Evolutionary conservation across 169 alveolate species (phyloP).

Genomic region (Cryptosporidium ryanae): DNA sequence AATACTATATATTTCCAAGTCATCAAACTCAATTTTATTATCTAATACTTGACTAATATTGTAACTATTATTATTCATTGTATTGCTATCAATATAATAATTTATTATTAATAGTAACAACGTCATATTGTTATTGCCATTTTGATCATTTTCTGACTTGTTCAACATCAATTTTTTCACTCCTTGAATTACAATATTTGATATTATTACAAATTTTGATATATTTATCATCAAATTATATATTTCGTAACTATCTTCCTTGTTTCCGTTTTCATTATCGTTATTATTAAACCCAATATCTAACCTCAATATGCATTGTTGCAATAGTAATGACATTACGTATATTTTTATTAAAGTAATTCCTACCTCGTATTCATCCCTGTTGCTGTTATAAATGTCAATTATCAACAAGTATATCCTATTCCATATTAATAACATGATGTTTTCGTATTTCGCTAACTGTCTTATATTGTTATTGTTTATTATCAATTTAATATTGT

Average conservation of each 20-base stretch:
- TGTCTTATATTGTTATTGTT: background rate
- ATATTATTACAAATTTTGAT: conserved; percentile 27
- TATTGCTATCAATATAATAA: background rate
- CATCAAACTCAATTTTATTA: background rate
- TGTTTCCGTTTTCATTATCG: background rate
- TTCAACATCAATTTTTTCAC: background rate
- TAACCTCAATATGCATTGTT: background rate
- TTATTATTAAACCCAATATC: background rate
- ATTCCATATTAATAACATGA: conserved; percentile 11
- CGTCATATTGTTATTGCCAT: background rate
- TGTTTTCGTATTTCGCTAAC: background rate
- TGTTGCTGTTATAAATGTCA: background rate
- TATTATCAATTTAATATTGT: background rate
- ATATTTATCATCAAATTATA: conserved; percentile 9
- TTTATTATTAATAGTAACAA: conserved; percentile 1
- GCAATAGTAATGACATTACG: background rate
- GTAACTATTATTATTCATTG: background rate
- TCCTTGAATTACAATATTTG: background rate
- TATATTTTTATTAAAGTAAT: background rate
- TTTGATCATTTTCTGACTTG: background rate
- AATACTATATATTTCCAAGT: background rate
- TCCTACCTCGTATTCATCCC: background rate
- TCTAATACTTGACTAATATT: background rate
- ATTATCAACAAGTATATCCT: background rate
- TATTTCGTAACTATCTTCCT: background rate